A percentile compares a stretch with the other conserved stretches of the same genome.
Evolutionary conservation across 352 stramenopile genomes (phyloP).

Genomic region (Aphanomyces cochlioides): DNA sequence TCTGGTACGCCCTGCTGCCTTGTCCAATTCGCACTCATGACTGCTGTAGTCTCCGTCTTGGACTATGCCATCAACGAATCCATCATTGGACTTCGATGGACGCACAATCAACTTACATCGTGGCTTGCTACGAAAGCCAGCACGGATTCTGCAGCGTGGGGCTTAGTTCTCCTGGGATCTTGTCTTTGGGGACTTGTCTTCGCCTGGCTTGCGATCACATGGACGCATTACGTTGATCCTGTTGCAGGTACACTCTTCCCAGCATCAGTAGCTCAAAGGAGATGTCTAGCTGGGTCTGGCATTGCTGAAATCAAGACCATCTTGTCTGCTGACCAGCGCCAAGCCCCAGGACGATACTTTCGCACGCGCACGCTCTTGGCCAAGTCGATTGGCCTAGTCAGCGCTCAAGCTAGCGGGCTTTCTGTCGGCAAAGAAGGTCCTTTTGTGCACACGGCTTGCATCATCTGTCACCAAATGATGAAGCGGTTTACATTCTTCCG

Average conservation of each 20-base stretch:
- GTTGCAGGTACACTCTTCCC: conserved; percentile 19
- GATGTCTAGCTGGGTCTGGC: conserved; percentile 49
- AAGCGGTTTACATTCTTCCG: conserved; percentile 58
- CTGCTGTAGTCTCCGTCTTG: conserved; percentile 44
- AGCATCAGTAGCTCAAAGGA: background rate
- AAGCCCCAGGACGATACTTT: conserved; percentile 83
- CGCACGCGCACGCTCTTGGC: conserved; percentile 76
- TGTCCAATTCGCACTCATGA: background rate
- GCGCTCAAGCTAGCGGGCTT: conserved; percentile 90
- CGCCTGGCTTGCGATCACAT: conserved; percentile 40
- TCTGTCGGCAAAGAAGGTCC: conserved; percentile 97
- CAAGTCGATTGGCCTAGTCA: conserved; percentile 92
- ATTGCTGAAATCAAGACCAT: conserved; percentile 88
- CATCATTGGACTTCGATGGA: conserved; percentile 31
- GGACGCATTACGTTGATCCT: conserved; percentile 44
- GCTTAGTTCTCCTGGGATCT: conserved; percentile 37
- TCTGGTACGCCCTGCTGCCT: conserved; percentile 38
- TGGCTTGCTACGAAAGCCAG: conserved; percentile 15
- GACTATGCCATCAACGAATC: conserved; percentile 48
- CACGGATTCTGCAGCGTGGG: conserved; percentile 17
- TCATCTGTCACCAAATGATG: conserved; percentile 89
- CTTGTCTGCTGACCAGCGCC: conserved; percentile 71
- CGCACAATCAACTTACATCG: conserved; percentile 31
- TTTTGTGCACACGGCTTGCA: conserved; percentile 97
- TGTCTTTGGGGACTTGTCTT: conserved; percentile 40